phyloP scores from a whole-genome alignment of 192 early-diverging fungal genomes.

The Coemansia biformis region DNA sequence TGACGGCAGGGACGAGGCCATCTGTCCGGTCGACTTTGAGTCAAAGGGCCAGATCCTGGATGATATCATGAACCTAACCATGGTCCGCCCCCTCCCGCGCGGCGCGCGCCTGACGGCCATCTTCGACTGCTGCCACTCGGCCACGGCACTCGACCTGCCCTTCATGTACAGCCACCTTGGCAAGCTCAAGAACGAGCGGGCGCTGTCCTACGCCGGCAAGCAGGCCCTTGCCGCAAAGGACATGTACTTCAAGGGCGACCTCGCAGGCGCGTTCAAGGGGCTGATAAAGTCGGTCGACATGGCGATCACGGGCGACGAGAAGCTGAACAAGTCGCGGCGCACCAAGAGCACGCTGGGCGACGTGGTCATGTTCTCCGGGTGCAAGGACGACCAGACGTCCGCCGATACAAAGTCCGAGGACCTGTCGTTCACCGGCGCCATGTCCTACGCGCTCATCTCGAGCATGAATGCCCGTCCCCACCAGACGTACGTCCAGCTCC shows the following conservation, averaged over 20 bases:
- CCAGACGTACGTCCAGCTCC: slow-evolving; percentile 65
- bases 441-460: slow-evolving; percentile 68
- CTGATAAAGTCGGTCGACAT: slow-evolving; percentile 42
- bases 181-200: slow-evolving; percentile 53
- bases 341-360: slow-evolving; percentile 58
- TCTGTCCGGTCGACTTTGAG: slow-evolving; percentile 63
- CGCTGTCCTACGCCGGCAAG: slow-evolving; percentile 42
- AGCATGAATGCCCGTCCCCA: slow-evolving; percentile 54
- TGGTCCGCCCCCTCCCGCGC: slow-evolving; percentile 66
- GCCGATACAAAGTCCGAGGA: slow-evolving; percentile 64
- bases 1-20: slow-evolving; percentile 74
- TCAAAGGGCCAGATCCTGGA: slow-evolving; percentile 63
- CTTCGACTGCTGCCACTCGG: slow-evolving; percentile 84
- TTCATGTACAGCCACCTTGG: slow-evolving; percentile 71
- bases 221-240: slow-evolving; percentile 23
- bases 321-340: slow-evolving; percentile 32
- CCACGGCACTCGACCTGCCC: slow-evolving; percentile 74
- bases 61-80: slow-evolving; percentile 68
- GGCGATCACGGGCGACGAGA: slow-evolving; percentile 37
- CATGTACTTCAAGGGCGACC: slow-evolving; percentile 41
- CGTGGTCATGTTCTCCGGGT: slow-evolving; percentile 77
- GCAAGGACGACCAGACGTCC: slow-evolving; percentile 79
- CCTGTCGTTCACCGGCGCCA: slow-evolving; percentile 59
- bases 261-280: slow-evolving; percentile 36
- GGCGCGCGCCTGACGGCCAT: slow-evolving; percentile 74